Percentiles rank a stretch among this genome's conserved stretches.
phyloP scores from a whole-genome alignment of 2,329 filamentous ascomycete genomes.

The Pseudonectria buxi region DNA sequence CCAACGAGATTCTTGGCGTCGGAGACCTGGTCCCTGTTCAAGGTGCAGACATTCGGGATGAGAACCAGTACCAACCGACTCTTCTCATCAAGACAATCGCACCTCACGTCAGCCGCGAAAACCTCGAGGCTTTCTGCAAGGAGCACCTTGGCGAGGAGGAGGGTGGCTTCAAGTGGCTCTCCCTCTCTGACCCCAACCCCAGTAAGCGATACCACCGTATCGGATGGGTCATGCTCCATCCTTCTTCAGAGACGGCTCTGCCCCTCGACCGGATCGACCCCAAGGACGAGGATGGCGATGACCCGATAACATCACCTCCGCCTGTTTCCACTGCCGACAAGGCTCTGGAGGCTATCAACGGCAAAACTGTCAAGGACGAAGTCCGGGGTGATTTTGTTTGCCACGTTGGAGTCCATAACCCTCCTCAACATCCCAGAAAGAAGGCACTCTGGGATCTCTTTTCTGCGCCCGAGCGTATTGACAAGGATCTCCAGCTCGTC shows the following conservation, averaged over 20 bases:
- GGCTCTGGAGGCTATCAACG: constrained; percentile 89
- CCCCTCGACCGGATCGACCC: constrained; percentile 66
- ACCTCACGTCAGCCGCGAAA: constrained; percentile 87
- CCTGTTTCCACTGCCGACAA: constrained; percentile 65
- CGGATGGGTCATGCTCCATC: constrained; percentile 95
- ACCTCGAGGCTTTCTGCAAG: constrained; percentile 89
- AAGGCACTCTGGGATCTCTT: constrained; percentile 97
- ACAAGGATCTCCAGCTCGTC: constrained; percentile 80
- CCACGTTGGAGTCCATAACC: constrained; percentile 92
- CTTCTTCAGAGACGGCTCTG: constrained; percentile 59
- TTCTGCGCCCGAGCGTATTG: constrained; percentile 86
- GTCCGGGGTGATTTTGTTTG: constrained; percentile 93
- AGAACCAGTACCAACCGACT: constrained; percentile 81
- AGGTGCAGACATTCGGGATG: constrained; percentile 82
- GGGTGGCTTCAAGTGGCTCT: constrained; percentile 92
- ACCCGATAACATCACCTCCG: constrained; percentile 47
- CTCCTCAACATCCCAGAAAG: constrained; percentile 77
- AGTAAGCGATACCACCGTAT: constrained; percentile 96
- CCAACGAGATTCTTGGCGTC: constrained; percentile 87
- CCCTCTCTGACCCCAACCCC: constrained; percentile 92
- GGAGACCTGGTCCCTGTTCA: constrained; percentile 80
- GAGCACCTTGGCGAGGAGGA: constrained; percentile 87
- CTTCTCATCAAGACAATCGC: constrained; percentile 97
- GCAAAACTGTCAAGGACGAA: constrained; percentile 94
- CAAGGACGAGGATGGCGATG: constrained; percentile 60